A percentile compares a stretch with the other conserved stretches of the same genome.
Evolutionary conservation across 1,284 basidiomycete species (phyloP).

Genomic region (Cutaneotrichosporon spelunceum): DNA sequence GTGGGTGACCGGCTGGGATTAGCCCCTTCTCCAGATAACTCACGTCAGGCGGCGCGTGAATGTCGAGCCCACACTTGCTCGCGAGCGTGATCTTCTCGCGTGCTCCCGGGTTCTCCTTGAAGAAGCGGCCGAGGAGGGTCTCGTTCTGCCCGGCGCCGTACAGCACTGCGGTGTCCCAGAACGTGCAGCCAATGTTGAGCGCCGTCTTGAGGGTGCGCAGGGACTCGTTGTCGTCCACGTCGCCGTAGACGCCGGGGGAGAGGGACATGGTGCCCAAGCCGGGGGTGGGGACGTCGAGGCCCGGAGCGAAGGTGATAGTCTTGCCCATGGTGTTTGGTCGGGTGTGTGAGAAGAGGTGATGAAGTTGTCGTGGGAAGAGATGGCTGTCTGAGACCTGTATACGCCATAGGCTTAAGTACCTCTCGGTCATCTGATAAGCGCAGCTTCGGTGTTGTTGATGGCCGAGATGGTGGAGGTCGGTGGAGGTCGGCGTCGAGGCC

Average conservation of each 20-base stretch:
- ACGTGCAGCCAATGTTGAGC: conserved; percentile 42
- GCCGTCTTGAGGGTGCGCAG: conserved; percentile 32
- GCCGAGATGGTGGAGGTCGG: not conserved
- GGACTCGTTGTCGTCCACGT: conserved; percentile 29
- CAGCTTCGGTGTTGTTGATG: not conserved
- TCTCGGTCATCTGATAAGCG: not conserved
- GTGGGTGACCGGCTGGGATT: not conserved
- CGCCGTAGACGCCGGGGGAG: conserved; percentile 25
- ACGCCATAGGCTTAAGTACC: not conserved
- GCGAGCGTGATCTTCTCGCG: conserved; percentile 50
- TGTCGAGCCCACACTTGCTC: conserved; percentile 49
- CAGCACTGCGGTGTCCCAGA: conserved; percentile 44
- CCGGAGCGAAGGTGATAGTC: conserved; percentile 28
- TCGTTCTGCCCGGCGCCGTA: conserved; percentile 50
- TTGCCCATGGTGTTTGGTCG: conserved; percentile 12
- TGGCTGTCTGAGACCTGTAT: no score
- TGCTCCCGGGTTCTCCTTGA: conserved; percentile 33
- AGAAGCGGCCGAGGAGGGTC: conserved; percentile 45
- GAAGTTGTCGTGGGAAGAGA: not conserved
- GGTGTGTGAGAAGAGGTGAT: not conserved
- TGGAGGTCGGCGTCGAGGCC: not conserved
- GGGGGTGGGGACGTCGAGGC: conserved; percentile 32
- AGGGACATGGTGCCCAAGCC: conserved; percentile 34
- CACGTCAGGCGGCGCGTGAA: not conserved
- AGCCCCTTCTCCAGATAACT: no score